Base-by-base conservation (phyloP, 2,329 filamentous ascomycete genomes). In the Fusarium acutatum region DNA sequence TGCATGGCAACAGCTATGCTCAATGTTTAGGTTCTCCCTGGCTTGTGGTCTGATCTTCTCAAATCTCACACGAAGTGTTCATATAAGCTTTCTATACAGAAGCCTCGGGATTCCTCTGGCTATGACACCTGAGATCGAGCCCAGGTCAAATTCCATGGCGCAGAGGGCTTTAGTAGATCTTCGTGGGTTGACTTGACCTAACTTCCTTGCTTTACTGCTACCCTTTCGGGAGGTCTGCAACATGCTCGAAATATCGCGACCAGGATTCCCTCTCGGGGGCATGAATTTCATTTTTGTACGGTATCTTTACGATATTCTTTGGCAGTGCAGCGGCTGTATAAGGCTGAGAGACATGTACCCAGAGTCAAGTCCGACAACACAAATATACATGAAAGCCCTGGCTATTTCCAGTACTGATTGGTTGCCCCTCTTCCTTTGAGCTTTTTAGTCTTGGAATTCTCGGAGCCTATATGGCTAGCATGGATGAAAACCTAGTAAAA, bases 131-230 rank as follows among this genome's bases (percentile, higher is more conserved):
- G 18, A 20, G 17, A 37, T 10, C 1, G 17, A 14, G 17, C 18
- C 17, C 7, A n/a, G 4, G 13, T 40, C 5, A 40, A n/a, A 22
- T n/a, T 22, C 18, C 35, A 38, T 37, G 35, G 4, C 35, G 10
- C 6, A 37, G 18, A 37, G 10, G 3, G 10, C 35, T 37, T 20
- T 37, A 2, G 18, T 37, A 5, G 18, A 18, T 20, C 18, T 20
- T 20, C 7, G 13, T 40, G 9, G 7, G 12, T 22, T 5, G 4
- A 9, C 7, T 13, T 22, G 4, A 22, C 38, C 20, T 8, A 12
- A 22, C 8, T 8, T 14, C 1, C 20, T 22, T 22, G 9, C 22
- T 6, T 22, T 7, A 14, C 13, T 13, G 13, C 37, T 1, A 0
- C 20, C 12, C 37, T 22, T 40, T n/a, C 7, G 12, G 20, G 0